These are phyloP conservation scores for Aspergillus ostianus DNA, from an alignment of 495 filamentous ascomycete species.

Conservation along the genomic window DNA sequence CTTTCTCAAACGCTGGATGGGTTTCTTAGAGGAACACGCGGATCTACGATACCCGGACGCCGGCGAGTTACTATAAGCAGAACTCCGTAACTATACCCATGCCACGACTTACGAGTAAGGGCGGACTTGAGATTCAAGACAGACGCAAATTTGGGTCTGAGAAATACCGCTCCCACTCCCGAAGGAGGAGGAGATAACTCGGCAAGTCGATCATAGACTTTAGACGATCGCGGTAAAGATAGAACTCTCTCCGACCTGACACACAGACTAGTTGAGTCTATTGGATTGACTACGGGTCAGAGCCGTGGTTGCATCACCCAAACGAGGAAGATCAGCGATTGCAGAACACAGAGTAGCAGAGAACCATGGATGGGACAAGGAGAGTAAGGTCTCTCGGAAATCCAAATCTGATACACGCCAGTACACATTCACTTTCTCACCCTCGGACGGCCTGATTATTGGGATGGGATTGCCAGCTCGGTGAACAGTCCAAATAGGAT, in stretches of 20 bases:
- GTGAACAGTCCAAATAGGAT: too few species aligned
- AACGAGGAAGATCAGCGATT: not conserved
- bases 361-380: too few species aligned
- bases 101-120: too few species aligned
- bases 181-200: not conserved
- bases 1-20: conserved; percentile 89
- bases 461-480: too few species aligned
- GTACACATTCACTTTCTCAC: too few species aligned
- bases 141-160: not conserved
- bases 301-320: too few species aligned
- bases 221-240: not conserved
- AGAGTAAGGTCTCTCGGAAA: not conserved
- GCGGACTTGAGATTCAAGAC: not conserved
- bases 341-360: not conserved
- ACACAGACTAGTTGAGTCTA: not conserved
- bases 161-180: not conserved
- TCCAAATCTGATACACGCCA: not conserved
- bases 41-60: conserved; percentile 82
- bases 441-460: not conserved
- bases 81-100: too few species aligned
- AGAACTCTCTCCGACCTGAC: not conserved
- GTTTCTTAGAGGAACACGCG: conserved; percentile 77
- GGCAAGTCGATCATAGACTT: not conserved
- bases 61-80: conserved; percentile 45
- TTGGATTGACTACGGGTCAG: too few species aligned